These are phyloP conservation scores for Colletotrichum aenigma DNA, from an alignment of 2,329 filamentous ascomycete species.

Conservation along the genomic window DNA sequence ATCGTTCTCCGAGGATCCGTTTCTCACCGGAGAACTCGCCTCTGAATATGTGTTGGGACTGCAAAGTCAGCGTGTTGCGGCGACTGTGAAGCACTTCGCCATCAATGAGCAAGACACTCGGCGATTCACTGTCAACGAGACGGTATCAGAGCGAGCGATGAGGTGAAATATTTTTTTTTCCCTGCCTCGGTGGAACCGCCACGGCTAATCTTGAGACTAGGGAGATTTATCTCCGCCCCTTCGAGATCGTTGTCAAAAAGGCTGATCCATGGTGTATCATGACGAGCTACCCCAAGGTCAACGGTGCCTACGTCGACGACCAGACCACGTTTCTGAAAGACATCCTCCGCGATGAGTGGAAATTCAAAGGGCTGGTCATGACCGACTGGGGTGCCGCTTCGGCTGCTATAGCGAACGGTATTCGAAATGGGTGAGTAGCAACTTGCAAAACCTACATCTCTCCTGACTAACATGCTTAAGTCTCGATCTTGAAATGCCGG, in stretches of 20 bases:
- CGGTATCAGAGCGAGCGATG: not conserved
- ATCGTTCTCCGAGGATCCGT: conserved; percentile 61
- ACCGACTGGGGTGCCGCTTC: conserved; percentile 39
- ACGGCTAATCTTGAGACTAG: not conserved
- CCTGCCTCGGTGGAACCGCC: not conserved
- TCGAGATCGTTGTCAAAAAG: conserved; percentile 39
- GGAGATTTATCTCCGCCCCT: conserved; percentile 37
- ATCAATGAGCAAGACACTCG: not conserved
- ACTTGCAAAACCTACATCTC: not conserved
- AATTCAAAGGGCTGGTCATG: conserved; percentile 41
- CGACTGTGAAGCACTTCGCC: conserved; percentile 16
- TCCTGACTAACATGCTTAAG: not conserved
- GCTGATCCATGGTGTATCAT: conserved; percentile 38
- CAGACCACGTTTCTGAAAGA: conserved; percentile 23
- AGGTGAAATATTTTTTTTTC: not conserved
- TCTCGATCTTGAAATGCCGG: conserved; percentile 56
- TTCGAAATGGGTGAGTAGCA: not conserved
- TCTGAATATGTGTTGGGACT: conserved; percentile 31
- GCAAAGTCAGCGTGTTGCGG: not conserved
- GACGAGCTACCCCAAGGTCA: conserved; percentile 43
- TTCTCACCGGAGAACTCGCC: conserved; percentile 45
- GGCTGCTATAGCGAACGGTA: not conserved
- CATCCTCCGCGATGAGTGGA: conserved; percentile 49
- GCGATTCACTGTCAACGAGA: not conserved
- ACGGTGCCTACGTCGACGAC: conserved; percentile 25